Evolutionary conservation across 2,329 filamentous ascomycete species (phyloP), one percentile per base, ranked within the genome.

Genomic region (Penicillium sp.): DNA sequence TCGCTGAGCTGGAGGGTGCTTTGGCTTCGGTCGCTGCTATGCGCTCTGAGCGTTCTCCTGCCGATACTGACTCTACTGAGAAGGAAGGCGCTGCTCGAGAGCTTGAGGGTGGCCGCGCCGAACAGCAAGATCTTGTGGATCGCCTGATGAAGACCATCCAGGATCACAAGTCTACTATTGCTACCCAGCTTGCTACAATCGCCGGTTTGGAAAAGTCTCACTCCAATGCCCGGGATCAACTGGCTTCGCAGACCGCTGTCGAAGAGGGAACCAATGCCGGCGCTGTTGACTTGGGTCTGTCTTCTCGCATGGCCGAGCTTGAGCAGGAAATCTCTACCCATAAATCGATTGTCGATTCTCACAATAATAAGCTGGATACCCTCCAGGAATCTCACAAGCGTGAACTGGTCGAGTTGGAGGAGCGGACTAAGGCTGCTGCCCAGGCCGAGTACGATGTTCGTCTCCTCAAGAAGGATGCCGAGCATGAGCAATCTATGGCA

Each of bases 111-210:
- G 82, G 85, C 58, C 77, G 82, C 36, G 73, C 74, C 40, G 81
- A 83, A 68, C 85, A 90, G 59, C 78, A 87, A 57, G 79, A 83
- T 36, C 76, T 87, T 47, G 77, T 90, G 34, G 77, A 80, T 36
- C 80, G 79, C 44, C 76, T 97, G 41, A 88, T 89, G 60, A 81
- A 77, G 58, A 88, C 96, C 70, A 87, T 97, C 52, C 86, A 92
- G 50, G 87, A 91, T 69, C 92, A 96, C 76, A 92, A 90, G 76
- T 78, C 82, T 4, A 84, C 89, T 38, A 87, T 95, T 65, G 82
- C 83, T 61, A 82, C 79, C 63, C 90, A 92, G 66, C 80, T 86
- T 13, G 71, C 82, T 39, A 90, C 87, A 66, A 86, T 96, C 31
- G 81, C 86, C 3, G 84, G 89, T 62, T 81, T 96, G 15, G 91